These are phyloP conservation scores for Erucastrum elatum DNA, from an alignment of 345 rosid genomes.

Conservation along the genomic window DNA sequence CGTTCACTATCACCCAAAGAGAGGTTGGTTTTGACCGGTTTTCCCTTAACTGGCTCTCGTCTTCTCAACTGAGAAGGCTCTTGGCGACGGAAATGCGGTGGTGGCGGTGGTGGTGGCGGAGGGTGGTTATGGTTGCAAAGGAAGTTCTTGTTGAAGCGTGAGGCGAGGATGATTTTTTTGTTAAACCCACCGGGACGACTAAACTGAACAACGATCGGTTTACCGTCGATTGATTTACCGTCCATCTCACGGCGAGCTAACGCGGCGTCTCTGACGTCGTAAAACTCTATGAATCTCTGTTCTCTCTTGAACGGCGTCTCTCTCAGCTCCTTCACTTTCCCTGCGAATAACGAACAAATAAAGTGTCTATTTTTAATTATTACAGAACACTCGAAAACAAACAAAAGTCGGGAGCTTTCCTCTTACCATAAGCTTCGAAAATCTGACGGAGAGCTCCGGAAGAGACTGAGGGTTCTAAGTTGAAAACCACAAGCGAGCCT, in stretches of 20 bases:
- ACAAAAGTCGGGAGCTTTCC: background rate
- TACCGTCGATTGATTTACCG: constrained; percentile 64
- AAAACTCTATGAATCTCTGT: constrained; percentile 83
- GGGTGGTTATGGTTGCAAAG: constrained; percentile 18
- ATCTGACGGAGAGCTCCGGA: constrained; percentile 48
- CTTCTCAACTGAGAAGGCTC: background rate
- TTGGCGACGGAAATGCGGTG: background rate
- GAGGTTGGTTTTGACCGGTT: background rate
- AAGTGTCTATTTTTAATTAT: background rate
- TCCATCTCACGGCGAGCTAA: constrained; percentile 68
- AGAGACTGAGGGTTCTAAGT: constrained; percentile 73
- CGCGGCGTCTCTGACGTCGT: constrained; percentile 80
- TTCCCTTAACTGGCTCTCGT: constrained; percentile 7
- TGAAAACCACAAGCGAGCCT: constrained; percentile 82
- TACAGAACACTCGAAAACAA: background rate
- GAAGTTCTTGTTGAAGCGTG: constrained; percentile 33
- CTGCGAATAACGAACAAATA: constrained; percentile 32
- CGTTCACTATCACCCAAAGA: background rate
- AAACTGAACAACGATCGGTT: constrained; percentile 59
- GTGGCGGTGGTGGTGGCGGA: background rate
- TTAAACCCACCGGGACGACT: constrained; percentile 87
- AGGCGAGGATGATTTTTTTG: constrained; percentile 44
- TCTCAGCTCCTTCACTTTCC: constrained; percentile 74
- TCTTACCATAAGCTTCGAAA: constrained; percentile 69
- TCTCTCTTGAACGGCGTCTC: constrained; percentile 88